These are phyloP conservation scores for Halophytophthora polymorphica DNA, from an alignment of 352 stramenopile genomes.

Conservation along the genomic window DNA sequence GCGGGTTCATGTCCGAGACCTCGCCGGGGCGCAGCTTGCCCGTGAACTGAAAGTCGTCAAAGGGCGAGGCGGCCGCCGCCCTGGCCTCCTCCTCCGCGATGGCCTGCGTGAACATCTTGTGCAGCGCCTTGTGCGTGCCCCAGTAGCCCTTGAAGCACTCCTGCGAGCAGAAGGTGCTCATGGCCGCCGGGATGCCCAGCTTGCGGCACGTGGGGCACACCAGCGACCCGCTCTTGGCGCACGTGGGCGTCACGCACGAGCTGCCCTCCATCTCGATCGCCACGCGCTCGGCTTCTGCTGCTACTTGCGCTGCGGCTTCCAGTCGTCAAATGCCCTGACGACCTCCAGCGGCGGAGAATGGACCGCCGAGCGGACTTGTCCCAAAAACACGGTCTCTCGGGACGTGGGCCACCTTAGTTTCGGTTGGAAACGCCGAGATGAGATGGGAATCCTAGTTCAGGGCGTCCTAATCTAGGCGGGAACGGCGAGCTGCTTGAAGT, in stretches of 20 bases:
- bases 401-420: neutral
- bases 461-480: neutral
- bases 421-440: neutral
- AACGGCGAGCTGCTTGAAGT: neutral
- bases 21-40: slow-evolving; percentile 70
- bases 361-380: neutral
- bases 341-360: neutral
- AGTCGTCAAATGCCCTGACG: slow-evolving; percentile 17
- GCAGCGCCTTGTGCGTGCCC: slow-evolving; percentile 93
- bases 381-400: neutral
- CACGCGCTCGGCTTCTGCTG: neutral
- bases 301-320: too few relatives aligned
- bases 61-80: slow-evolving; percentile 17
- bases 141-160: slow-evolving; percentile 97
- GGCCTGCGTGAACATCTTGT: slow-evolving; percentile 93
- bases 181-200: slow-evolving; percentile 77
- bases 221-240: slow-evolving; percentile 79
- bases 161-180: slow-evolving; percentile 92
- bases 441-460: neutral
- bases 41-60: slow-evolving; percentile 75
- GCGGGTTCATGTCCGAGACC: slow-evolving; percentile 63
- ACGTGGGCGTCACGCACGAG: slow-evolving; percentile 71
- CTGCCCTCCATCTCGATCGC: slow-evolving; percentile 24
- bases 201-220: slow-evolving; percentile 91
- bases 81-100: slow-evolving; percentile 32